Percentiles rank a stretch among this genome's conserved stretches.
Evolutionary conservation across 2,329 filamentous ascomycete species (phyloP).

Genomic region (Colletotrichum higginsianum): DNA sequence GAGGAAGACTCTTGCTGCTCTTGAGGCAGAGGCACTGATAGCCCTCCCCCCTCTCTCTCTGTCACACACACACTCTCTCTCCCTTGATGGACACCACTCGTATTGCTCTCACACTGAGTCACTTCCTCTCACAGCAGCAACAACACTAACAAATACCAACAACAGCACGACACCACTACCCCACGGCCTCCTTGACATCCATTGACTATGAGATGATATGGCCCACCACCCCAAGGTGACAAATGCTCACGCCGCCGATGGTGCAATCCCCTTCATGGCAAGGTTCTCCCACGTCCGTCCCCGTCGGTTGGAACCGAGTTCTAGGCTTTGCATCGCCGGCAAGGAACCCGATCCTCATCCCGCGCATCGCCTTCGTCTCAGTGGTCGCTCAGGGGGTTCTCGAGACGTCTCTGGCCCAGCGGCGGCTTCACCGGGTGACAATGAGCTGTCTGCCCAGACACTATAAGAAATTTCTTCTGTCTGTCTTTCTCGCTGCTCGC

Average conservation of each 20-base stretch:
- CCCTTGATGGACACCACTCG: background rate
- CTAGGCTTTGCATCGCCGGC: slow-evolving; percentile 14
- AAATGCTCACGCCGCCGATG: background rate
- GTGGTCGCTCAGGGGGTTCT: background rate
- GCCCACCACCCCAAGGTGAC: background rate
- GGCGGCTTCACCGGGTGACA: background rate
- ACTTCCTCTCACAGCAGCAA: background rate
- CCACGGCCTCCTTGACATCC: background rate
- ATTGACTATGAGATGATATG: background rate
- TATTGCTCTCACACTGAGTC: too few relatives aligned
- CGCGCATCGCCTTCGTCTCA: background rate
- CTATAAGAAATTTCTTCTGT: background rate
- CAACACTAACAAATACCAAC: background rate
- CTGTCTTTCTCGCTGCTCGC: background rate
- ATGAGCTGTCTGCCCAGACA: background rate
- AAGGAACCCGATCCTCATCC: slow-evolving; percentile 28
- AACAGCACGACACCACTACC: background rate
- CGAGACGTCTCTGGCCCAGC: background rate
- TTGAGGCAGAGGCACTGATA: too few relatives aligned
- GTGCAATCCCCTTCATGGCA: background rate
- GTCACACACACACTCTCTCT: too few relatives aligned
- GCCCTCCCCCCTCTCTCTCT: background rate
- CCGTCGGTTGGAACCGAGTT: slow-evolving; percentile 25
- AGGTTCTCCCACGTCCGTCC: background rate
- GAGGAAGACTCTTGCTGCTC: too few relatives aligned